These are phyloP conservation scores for Hypocreales sp. DNA, from an alignment of 2,329 filamentous ascomycete species.

Conservation along the genomic window DNA sequence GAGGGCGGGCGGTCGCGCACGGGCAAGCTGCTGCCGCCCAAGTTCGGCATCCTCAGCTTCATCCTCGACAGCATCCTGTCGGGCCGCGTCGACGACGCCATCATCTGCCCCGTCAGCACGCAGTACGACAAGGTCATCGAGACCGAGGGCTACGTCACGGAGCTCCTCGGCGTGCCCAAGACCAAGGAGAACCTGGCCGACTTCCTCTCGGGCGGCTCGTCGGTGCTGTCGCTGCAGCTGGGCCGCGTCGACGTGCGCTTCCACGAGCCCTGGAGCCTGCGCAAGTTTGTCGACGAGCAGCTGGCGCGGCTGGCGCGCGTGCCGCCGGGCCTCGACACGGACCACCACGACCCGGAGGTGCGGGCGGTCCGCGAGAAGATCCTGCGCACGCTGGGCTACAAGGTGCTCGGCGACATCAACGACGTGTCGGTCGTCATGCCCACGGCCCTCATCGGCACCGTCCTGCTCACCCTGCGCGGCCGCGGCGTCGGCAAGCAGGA, in stretches of 20 bases:
- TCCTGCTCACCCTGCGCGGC: constrained; percentile 78
- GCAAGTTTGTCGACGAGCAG: constrained; percentile 68
- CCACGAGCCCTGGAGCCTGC: constrained; percentile 87
- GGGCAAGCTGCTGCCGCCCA: constrained; percentile 83
- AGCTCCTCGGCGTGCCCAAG: constrained; percentile 86
- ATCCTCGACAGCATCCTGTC: constrained; percentile 81
- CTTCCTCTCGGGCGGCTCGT: constrained; percentile 73
- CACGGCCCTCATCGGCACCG: constrained; percentile 86
- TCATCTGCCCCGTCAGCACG: constrained; percentile 90
- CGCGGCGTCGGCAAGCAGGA: constrained; percentile 82
- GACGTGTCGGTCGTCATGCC: constrained; percentile 96
- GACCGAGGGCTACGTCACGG: constrained; percentile 90
- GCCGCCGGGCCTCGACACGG: constrained; percentile 25
- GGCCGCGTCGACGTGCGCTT: constrained; percentile 92
- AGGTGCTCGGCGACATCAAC: constrained; percentile 88
- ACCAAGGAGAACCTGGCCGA: constrained; percentile 86
- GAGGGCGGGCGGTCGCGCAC: constrained; percentile 88
- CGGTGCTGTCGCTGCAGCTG: constrained; percentile 73
- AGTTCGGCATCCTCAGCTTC: constrained; percentile 89
- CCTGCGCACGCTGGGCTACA: constrained; percentile 77
- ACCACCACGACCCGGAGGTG: constrained; percentile 30
- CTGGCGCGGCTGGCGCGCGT: constrained; percentile 34
- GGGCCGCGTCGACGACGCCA: constrained; percentile 74
- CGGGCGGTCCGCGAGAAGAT: constrained; percentile 51
- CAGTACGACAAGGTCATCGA: constrained; percentile 99